These are phyloP conservation scores for Entoloma clypeatum DNA, from an alignment of 1,284 basidiomycete genomes.

Conservation along the genomic window DNA sequence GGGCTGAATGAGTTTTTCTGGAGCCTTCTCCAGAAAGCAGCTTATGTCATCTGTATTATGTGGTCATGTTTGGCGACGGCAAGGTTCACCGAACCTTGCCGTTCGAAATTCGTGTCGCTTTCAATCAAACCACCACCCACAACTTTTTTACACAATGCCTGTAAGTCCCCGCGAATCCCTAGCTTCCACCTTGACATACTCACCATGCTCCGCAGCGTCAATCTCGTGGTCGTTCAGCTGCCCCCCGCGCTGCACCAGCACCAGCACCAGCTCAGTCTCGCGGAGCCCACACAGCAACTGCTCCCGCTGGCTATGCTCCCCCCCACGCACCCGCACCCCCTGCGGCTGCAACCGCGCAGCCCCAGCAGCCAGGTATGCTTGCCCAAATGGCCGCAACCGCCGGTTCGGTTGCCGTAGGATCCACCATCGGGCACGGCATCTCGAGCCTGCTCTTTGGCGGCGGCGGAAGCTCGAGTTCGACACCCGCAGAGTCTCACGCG, in stretches of 20 bases:
- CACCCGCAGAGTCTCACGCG: constrained; percentile 40
- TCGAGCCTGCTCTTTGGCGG: constrained; percentile 84
- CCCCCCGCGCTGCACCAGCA: constrained; percentile 44
- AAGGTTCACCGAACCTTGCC: constrained; percentile 16
- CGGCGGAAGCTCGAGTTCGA: constrained; percentile 49
- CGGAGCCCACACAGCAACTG: constrained; percentile 58
- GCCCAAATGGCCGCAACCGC: constrained; percentile 87
- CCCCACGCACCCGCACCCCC: constrained; percentile 40
- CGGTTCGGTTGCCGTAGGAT: constrained; percentile 82
- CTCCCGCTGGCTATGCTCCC: constrained; percentile 44
- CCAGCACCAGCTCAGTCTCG: constrained; percentile 54
- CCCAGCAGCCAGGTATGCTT: constrained; percentile 60
- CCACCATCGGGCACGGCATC: constrained; percentile 79
- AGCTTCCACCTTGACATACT: neutral
- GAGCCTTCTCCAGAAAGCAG: too few relatives aligned
- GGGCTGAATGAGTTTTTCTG: constrained; percentile 1
- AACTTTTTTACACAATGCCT: constrained; percentile 44
- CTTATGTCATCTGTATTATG: constrained; percentile 17
- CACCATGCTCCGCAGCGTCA: constrained; percentile 42
- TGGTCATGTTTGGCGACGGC: constrained; percentile 19
- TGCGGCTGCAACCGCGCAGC: constrained; percentile 40
- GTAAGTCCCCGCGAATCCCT: constrained; percentile 38
- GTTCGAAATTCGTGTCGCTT: constrained; percentile 20
- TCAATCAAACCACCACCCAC: constrained; percentile 25
- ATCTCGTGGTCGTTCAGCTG: constrained; percentile 50